Conservation (phyloP, 495 filamentous ascomycete genomes). For the Penicillium ucsense region DNA sequence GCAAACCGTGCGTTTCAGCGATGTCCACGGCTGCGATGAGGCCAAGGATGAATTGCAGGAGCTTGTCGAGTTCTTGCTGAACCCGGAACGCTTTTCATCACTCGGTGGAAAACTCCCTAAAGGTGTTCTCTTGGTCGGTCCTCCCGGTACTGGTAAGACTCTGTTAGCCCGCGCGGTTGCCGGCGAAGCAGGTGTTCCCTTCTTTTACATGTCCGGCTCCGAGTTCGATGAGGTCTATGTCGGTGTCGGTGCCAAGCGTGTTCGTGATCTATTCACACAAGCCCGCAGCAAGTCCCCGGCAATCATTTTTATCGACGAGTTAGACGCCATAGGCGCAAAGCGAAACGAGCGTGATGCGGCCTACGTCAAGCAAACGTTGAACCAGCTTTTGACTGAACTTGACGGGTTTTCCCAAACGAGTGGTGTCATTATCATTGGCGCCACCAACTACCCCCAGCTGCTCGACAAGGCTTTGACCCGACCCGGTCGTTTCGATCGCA, state of each 20-base stretch:
- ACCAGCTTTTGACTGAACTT: constrained; percentile 95
- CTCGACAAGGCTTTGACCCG: constrained; percentile 92
- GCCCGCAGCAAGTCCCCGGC: constrained; percentile 85
- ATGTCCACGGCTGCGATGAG: constrained; percentile 96
- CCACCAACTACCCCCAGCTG: constrained; percentile 90
- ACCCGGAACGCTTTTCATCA: constrained; percentile 81
- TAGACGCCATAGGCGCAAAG: constrained; percentile 93
- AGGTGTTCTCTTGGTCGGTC: constrained; percentile 89
- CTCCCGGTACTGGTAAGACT: constrained; percentile 97
- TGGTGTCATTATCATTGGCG: constrained; percentile 88
- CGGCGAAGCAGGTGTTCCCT: constrained; percentile 93
- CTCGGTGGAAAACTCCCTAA: constrained; percentile 95
- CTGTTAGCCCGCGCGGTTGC: constrained; percentile 91
- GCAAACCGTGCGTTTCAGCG: constrained; percentile 82
- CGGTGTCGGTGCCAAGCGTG: constrained; percentile 94
- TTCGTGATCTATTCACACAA: constrained; percentile 85
- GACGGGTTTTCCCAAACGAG: constrained; percentile 93
- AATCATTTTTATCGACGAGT: constrained; percentile 97
- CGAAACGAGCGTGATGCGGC: constrained; percentile 87
- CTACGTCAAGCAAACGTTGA: constrained; percentile 95
- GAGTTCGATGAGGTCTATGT: constrained; percentile 99
- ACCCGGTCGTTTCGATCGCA: constrained; percentile 91
- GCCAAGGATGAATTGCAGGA: constrained; percentile 97
- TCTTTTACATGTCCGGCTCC: constrained; percentile 99
- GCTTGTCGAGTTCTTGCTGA: constrained; percentile 88